A percentile compares a stretch with the other conserved stretches of the same genome.
phyloP scores from a whole-genome alignment of 2,329 filamentous ascomycete genomes.

The Periconia sp. region DNA sequence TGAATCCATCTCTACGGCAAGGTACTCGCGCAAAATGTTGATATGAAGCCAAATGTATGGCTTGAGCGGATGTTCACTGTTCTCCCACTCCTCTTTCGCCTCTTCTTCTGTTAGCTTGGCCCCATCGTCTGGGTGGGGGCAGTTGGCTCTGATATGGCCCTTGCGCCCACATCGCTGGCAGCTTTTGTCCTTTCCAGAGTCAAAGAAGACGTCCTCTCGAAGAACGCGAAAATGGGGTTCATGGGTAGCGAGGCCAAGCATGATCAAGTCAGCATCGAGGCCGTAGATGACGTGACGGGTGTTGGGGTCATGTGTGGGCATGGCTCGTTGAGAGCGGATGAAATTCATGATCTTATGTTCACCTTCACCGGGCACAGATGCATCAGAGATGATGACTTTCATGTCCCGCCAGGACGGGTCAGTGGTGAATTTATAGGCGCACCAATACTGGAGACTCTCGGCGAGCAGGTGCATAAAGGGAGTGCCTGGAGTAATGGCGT shows the following conservation, averaged over 20 bases:
- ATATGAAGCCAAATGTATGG: conserved; percentile 99
- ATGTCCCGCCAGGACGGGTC: conserved; percentile 90
- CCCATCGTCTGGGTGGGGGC: conserved; percentile 59
- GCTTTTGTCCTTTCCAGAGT: conserved; percentile 81
- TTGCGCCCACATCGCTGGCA: conserved; percentile 92
- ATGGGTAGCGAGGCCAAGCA: conserved; percentile 95
- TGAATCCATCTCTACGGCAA: conserved; percentile 86
- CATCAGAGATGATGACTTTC: conserved; percentile 98
- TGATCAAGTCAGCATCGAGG: conserved; percentile 96
- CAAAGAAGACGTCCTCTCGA: conserved; percentile 94
- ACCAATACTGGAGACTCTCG: conserved; percentile 91
- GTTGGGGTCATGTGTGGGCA: conserved; percentile 91
- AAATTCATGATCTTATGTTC: conserved; percentile 99
- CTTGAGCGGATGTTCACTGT: conserved; percentile 64
- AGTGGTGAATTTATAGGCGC: conserved; percentile 95
- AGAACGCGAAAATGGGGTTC: conserved; percentile 96
- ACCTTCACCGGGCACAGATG: conserved; percentile 95
- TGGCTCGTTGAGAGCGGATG: conserved; percentile 88
- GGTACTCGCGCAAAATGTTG: conserved; percentile 86
- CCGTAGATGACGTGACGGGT: conserved; percentile 98
- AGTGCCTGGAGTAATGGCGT: conserved; percentile 91
- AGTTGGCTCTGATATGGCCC: conserved; percentile 88
- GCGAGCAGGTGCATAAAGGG: conserved; percentile 99
- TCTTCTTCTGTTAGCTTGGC: conserved; percentile 81
- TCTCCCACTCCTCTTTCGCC: conserved; percentile 56